Evolutionary conservation across 495 filamentous ascomycete species (phyloP).

Genomic region (Aspergillus asperescens): DNA sequence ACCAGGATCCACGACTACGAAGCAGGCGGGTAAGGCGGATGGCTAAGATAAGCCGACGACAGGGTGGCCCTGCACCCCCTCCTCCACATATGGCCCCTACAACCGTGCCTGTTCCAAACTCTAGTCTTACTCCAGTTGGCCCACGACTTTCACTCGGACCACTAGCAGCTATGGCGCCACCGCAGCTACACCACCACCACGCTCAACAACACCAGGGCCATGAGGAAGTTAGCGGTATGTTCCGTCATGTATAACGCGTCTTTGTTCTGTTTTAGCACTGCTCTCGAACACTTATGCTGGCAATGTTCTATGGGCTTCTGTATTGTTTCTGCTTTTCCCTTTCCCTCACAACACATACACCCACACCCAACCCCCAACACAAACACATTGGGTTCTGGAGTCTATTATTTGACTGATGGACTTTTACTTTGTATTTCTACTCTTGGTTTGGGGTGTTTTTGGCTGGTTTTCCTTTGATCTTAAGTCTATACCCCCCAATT

Average conservation of each 20-base stretch:
- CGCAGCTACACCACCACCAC: constrained; percentile 74
- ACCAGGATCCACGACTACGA: constrained; percentile 85
- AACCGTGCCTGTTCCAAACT: constrained; percentile 44
- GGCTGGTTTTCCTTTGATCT: constrained; percentile 13
- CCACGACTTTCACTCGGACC: constrained; percentile 50
- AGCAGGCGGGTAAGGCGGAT: constrained; percentile 87
- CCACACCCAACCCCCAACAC: too few species aligned
- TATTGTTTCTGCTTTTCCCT: constrained; percentile 3
- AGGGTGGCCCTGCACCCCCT: constrained; percentile 40
- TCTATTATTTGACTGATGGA: constrained; percentile 6
- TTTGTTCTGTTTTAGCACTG: constrained; percentile 18
- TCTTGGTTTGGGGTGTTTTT: constrained; percentile 20
- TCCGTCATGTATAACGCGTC: constrained; percentile 62
- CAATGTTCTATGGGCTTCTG: constrained; percentile 1
- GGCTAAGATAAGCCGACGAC: constrained; percentile 87
- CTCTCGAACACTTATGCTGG: constrained; percentile 9
- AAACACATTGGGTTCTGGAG: neutral
- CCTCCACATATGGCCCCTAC: constrained; percentile 52
- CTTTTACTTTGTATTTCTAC: constrained; percentile 24
- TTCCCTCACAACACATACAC: neutral
- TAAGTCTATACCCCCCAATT: constrained; percentile 31
- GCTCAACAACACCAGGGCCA: constrained; percentile 66
- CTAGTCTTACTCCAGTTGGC: constrained; percentile 43
- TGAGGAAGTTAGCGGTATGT: constrained; percentile 95
- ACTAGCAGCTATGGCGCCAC: constrained; percentile 55